Evolutionary conservation across 1,139 yeast genomes (phyloP).

Genomic region (Magnusiomyces magnusii): DNA sequence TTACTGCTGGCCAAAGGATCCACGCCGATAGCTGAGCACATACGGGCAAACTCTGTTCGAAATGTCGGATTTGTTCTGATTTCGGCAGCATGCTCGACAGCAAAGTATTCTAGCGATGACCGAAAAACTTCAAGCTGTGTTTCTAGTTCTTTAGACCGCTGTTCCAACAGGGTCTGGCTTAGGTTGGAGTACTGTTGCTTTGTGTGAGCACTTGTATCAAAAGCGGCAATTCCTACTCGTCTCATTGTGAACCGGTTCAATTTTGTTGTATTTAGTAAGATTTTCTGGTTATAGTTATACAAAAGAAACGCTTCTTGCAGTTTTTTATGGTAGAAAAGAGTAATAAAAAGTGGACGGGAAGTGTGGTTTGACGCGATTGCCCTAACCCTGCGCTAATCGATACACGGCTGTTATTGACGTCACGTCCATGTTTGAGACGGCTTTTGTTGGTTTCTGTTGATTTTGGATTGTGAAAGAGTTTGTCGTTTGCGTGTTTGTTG

Average conservation of each 20-base stretch:
- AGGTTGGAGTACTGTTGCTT: constrained; percentile 33
- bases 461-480: too few species aligned
- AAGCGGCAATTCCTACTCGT: constrained; percentile 37
- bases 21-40: constrained; percentile 75
- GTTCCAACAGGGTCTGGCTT: constrained; percentile 28
- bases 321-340: too few species aligned
- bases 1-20: constrained; percentile 58
- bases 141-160: constrained; percentile 32
- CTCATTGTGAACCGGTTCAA: too few species aligned
- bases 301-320: too few species aligned
- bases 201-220: constrained; percentile 30
- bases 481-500: too few species aligned
- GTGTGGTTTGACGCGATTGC: too few species aligned
- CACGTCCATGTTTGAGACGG: background rate
- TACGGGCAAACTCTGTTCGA: constrained; percentile 60
- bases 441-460: too few species aligned
- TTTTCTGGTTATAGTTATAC: too few species aligned
- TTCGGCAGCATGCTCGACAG: constrained; percentile 52
- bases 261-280: too few species aligned
- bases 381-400: background rate
- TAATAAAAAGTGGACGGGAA: too few species aligned
- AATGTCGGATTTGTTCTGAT: constrained; percentile 58
- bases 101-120: constrained; percentile 33
- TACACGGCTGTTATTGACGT: background rate
- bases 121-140: constrained; percentile 36